Base-by-base conservation (phyloP, 768 basidiomycete species). In the Boletus edulis region DNA sequence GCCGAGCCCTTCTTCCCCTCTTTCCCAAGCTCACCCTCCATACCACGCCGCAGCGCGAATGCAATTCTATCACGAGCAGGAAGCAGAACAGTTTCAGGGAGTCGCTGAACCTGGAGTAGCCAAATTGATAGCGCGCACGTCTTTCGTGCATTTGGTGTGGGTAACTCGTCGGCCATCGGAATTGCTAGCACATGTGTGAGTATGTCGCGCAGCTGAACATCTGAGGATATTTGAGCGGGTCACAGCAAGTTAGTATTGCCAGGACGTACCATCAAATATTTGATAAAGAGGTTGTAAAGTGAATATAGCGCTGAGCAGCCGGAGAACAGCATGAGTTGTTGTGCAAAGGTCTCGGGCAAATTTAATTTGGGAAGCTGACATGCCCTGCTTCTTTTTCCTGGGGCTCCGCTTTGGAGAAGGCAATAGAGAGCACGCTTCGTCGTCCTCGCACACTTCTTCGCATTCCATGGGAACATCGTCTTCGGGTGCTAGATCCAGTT, bases 1-100 rank as follows among this genome's bases (percentile, higher is more conserved):
- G 78, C 80, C 5, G 91, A 83, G 0, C 91, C 91, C 63, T 91
- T 92, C 75, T 93, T 93, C 11, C 91, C 91, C 67, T 94, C 91
- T 66, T 89, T 90, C 6, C 91, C 91, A 14, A 93, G 80, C 58
- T 92, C 87, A 8, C 91, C 91, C 51, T 89, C 87, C 55, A 94
- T 80, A 24, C 86, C 91, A 42, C 91, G 84, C 48, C 83, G 79
- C 18, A 93, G 66, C 3, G 88, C 87, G 54, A 82, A 83, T 2
- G 85, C 79, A 34, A 94, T 89, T 24, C 85, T 79, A 60, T 84
- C 81, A 8, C 78, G 80, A 7, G 86, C 81, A 7, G 86, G 85
- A 11, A 72, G 62, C 14, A 93, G 75, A 20, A 92, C 78, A 0
- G 74, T 71, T 18, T 75, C 70, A 20, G 91, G 86, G 10, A 93